phyloP scores from a whole-genome alignment of 192 early-diverging fungal genomes.

The Mortierella hygrophila region DNA sequence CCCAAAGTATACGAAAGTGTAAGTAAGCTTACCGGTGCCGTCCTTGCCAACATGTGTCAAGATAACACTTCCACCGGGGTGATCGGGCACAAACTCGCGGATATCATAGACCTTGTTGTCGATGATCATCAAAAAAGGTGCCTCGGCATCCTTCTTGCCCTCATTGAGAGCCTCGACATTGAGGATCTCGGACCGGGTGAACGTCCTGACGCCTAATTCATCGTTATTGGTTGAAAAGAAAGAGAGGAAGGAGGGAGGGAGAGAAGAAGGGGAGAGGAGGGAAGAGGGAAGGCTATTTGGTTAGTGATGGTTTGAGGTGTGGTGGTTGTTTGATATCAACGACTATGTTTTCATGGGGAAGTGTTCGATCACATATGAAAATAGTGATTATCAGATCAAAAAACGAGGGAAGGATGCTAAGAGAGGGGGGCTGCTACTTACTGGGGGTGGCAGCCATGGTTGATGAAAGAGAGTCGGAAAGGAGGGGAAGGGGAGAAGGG shows the following conservation, averaged over 20 bases:
- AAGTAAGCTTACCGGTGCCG: slow-evolving; percentile 63
- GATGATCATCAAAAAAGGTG: slow-evolving; percentile 73
- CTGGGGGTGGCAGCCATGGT: slow-evolving; percentile 18
- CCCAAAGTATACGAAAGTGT: background rate
- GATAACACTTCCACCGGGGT: slow-evolving; percentile 84
- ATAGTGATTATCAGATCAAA: background rate
- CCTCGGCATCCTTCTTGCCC: slow-evolving; percentile 51
- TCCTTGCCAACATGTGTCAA: slow-evolving; percentile 84
- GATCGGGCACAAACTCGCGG: slow-evolving; percentile 77
- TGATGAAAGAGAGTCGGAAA: background rate
- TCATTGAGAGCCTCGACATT: slow-evolving; percentile 33
- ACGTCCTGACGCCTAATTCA: slow-evolving; percentile 43
- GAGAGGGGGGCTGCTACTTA: slow-evolving; percentile 6
- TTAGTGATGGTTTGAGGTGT: background rate
- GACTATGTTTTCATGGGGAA: background rate
- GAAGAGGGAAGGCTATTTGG: background rate
- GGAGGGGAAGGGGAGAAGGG: background rate
- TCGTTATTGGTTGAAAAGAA: background rate
- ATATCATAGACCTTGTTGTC: slow-evolving; percentile 87
- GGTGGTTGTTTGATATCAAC: background rate
- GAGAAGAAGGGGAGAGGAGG: background rate
- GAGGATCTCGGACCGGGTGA: slow-evolving; percentile 53
- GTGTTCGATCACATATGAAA: background rate
- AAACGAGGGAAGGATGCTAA: background rate
- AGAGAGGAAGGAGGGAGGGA: background rate